Percentiles rank a stretch among this genome's conserved stretches.
These are phyloP conservation scores for Entoloma clypeatum DNA, from an alignment of 1,284 basidiomycete genomes.

Conservation along the genomic window DNA sequence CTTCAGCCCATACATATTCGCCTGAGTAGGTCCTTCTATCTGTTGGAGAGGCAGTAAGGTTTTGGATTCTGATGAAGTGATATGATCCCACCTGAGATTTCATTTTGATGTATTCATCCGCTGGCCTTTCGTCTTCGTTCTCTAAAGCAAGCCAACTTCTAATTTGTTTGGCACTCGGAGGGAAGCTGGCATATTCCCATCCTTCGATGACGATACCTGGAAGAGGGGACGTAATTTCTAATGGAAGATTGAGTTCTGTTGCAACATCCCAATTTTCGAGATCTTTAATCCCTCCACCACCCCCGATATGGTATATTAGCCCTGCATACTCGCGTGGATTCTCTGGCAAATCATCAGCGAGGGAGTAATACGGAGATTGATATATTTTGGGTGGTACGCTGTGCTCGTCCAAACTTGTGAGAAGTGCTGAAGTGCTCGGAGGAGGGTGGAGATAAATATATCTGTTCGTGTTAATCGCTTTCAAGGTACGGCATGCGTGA, in stretches of 20 bases:
- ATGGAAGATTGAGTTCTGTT: slow-evolving; percentile 3
- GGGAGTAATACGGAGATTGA: slow-evolving; percentile 76
- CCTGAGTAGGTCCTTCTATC: slow-evolving; percentile 79
- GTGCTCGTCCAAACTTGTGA: slow-evolving; percentile 47
- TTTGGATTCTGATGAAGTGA: background rate
- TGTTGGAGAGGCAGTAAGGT: slow-evolving; percentile 27
- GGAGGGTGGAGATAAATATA: slow-evolving; percentile 55
- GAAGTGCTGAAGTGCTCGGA: slow-evolving; percentile 52
- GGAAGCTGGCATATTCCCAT: slow-evolving; percentile 75
- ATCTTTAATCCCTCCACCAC: slow-evolving; percentile 46
- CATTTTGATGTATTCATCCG: slow-evolving; percentile 22
- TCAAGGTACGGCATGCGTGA: slow-evolving; percentile 25
- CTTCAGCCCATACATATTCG: slow-evolving; percentile 65
- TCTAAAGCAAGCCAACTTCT: slow-evolving; percentile 47
- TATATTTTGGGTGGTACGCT: slow-evolving; percentile 67
- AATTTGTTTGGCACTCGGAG: slow-evolving; percentile 55
- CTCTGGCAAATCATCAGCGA: slow-evolving; percentile 66
- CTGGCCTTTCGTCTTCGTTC: slow-evolving; percentile 17
- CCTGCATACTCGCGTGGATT: slow-evolving; percentile 79
- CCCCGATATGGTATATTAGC: slow-evolving; percentile 67
- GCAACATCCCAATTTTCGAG: slow-evolving; percentile 50
- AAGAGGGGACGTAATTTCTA: slow-evolving; percentile 15
- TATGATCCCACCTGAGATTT: slow-evolving; percentile 49
- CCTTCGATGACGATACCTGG: slow-evolving; percentile 40
- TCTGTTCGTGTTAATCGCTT: slow-evolving; percentile 26